Evolutionary conservation across 352 stramenopile species (phyloP), one percentile per base, ranked within the genome.

Genomic region (Thalassiosira hispida): DNA sequence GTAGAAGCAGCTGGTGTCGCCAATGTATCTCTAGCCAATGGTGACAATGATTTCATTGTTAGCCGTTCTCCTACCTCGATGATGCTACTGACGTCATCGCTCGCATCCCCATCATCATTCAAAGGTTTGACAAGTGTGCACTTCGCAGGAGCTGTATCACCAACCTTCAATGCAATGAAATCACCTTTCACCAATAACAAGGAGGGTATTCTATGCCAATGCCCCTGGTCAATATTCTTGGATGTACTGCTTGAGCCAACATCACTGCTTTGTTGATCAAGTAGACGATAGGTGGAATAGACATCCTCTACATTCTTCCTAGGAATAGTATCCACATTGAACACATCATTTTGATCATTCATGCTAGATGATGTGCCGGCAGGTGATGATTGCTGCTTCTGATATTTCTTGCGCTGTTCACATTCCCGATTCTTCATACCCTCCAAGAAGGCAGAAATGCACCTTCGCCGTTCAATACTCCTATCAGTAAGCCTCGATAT

Each of bases 81-180:
- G 1, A 42, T 83, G 40, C 59, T 55, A 14, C 42, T 73, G 81
- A 44, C 64, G 23, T 11, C 38, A 35, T 66, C 16, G 23, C 20
- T 31, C 31, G 53, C 57, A n/a, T 72, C 25, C 12, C 47, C 40
- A 35, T 52, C 47, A 27, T 38, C 4, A 35, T 40, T 51, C 0
- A 14, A 65, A 33, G 29, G 14, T 27, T 22, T 42, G 40, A 75
- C 22, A 51, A 64, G 31, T n/a, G 40, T 22, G 35, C 78, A 82
- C 47, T 70, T 82, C 20, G 84, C 82, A 16, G 86, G 86, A 57
- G 71, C 73, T 27, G 73, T 86, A 81, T 93, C 87, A 20, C 89
- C 89, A 65, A 92, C 72, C 70, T 92, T 90, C 20, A 94, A 62
- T 0, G 87, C 84, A 51, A 94, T 84, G 55, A 80, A 77, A 84